Evolutionary conservation across 345 rosid genomes (phyloP), one percentile per base, ranked within the genome.

Genomic region (Salix brachista): DNA sequence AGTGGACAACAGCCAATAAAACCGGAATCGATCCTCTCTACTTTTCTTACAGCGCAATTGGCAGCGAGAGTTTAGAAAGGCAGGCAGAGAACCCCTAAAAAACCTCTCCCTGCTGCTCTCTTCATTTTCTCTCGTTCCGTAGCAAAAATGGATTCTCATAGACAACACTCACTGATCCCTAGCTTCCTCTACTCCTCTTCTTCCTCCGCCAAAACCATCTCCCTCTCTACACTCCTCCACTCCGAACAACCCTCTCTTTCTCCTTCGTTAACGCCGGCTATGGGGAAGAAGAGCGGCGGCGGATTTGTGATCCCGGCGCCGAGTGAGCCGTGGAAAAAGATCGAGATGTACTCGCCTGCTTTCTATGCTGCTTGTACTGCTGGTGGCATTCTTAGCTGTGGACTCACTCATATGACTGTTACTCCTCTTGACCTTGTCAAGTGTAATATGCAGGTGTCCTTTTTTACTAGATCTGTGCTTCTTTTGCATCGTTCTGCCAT

Each of bases 371-470:
- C 99, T 2, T 92, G 98, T 72, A 94, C 98, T 10, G 69, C 70
- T 54, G 99, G 98, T 16, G 99, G 99, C 32, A 89, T 92, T 60
- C 85, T 96, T 78, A 87, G 99, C 90, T 96, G 98, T 69, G 99
- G 99, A 61, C 88, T 90, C 50, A 96, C 99, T 82, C 99, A 96
- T 84, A 96, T 48, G 97, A 28, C 93, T 58, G 91, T 96, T 76
- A 96, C 99, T 74, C 99, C 99, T 75, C 99, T 96, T 75, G 99
- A 96, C 81, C 97, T 94, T 39, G 97, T 96, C 91, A 96, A 96
- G 88, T 94, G 99, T 74, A 96, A 96, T 82, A 96, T 96, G 98
- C 99, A 96, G 97, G 99, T 94, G 61, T 17, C n/a, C 17, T 58
- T 7, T 16, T 46, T 30, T 44, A 50, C 32, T 52, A 60, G 60